Base-by-base conservation (phyloP, 2,329 filamentous ascomycete species). In the Venturia asperata region DNA sequence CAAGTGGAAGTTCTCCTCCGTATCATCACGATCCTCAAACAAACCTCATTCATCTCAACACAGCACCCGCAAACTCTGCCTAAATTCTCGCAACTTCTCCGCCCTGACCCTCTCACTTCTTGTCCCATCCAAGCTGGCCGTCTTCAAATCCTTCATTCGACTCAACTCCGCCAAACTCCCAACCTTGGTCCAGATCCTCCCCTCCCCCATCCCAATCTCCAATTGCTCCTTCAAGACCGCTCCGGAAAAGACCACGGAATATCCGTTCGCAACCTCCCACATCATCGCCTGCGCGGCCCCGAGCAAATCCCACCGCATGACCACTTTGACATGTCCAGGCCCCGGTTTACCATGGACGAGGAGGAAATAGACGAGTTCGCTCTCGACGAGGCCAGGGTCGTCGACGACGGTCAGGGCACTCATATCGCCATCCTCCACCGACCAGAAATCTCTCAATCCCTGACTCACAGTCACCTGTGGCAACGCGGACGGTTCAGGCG, bases 141-240 rank as follows among this genome's bases (percentile, higher is more conserved):
- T 47, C 45, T 47, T 47, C 7, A 47, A 21, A 47, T 47, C 45
- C 45, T 47, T 21, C 1, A 47, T 24, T 19, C 11, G n/a, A 7
- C n/a, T 47, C n/a, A 47, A 21, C 45, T 47, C 45, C 9, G 45
- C 45, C 45, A 47, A 47, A 47, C 45, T 47, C 45, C 45, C 45
- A 19, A 21, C 45, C n/a, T 47, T 21, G 6, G 45, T 47, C n/a
- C 45, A 21, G 9, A 47, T 47, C 45, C 45, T 47, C 45, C 45
- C 45, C 45, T 47, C 45, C n/a, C 45, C 45, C 45, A 47, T 21
- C 19, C 45, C 45, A 21, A 47, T 47, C n/a, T 24, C 45, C 45
- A 47, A 47, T 19, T 47, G 45, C 45, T 47, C 45, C 45, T 47
- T 47, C 45, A 47, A 10, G 3, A 47, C 45, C n/a, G 45, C n/a